Base-by-base conservation (phyloP, 1,284 basidiomycete genomes). In the Melampsora americana region DNA sequence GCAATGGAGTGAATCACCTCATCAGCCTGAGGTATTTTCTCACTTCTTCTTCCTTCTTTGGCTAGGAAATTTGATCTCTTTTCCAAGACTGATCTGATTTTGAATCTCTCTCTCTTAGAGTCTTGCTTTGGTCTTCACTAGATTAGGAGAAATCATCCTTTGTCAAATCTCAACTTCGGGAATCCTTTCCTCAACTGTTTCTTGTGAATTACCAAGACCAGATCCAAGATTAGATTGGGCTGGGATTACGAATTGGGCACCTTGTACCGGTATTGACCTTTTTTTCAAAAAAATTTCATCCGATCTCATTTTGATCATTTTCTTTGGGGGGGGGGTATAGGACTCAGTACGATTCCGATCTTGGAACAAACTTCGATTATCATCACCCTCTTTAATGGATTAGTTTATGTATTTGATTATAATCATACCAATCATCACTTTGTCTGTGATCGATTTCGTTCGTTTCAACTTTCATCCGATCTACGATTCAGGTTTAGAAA, bases 191-290 rank as follows among this genome's bases (percentile, higher is more conserved):
- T 23, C 42, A 46, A n/a, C 1, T 62, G 42, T 61, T 16, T n/a
- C n/a, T n/a, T 20, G 50, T 28, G 32, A 39, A 56, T 46, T 69
- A 32, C 69, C 44, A 28, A 30, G 39, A 12, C 42, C 44, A n/a
- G 60, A 71, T 23, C 56, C 60, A 61, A 32, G 69, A 32, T 50
- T 71, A 5, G 61, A 61, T 23, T 73, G 70, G 70, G 62, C 70
- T 1, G 62, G 61, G 20, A 56, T 39, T 28, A 50, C 48, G 9
- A 73, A 61, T 48, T 73, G 70, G 70, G 70, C 70, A 14, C 30
- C 48, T 16, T 73, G 70, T 59, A 32, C 70, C 46, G 70, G 70
- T 73, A 66, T n/a, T n/a, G n/a, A n/a, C n/a, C n/a, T n/a, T n/a
- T n/a, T n/a, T n/a, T n/a, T n/a, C n/a, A n/a, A n/a, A n/a, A n/a